Base-by-base conservation (phyloP, 2,329 filamentous ascomycete species). In the Colletotrichum lini region DNA sequence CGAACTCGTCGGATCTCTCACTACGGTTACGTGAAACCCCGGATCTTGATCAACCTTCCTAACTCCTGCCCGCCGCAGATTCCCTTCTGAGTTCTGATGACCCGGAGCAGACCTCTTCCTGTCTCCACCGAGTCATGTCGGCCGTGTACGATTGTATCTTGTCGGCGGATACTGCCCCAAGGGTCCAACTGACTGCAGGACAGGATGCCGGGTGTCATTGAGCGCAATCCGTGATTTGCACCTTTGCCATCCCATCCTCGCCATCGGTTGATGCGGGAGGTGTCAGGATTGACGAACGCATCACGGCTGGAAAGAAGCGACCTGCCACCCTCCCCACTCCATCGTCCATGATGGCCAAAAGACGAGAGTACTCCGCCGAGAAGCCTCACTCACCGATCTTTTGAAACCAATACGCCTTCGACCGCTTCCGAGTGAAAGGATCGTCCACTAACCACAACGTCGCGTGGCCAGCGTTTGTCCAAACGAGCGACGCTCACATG, bases 1-100 rank as follows among this genome's bases (percentile, higher is more conserved):
- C 21, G 44, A 13, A 45, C 40, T 52, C 40, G 44, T 26, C 54
- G 62, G 52, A 38, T 16, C 30, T 30, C 52, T 54, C 5, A 30
- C 16, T 54, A 13, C 26, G 58, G 44, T 30, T n/a, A 71, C 58
- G 42, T 71, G 68, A 71, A 71, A 71, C 68, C 60, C 67, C 68
- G 64, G 58, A 71, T 54, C 58, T 63, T 42, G 65, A 35, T 53
- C 65, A 59, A 53, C 52, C 68, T 54, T 63, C 67, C 44, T 62
- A 16, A 66, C 62, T 42, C 26, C 30, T 30, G 44, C 18, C 49
- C 47, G 54, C 54, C 21, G 40, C 18, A 50, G 40, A n/a, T 60
- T 13, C 18, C 44, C 15, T n/a, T 23, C 58, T 10, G 15, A 30
- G 15, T 62, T 70, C 68, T 54, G 58, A 63, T 58, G 45, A 71